Percentiles rank a stretch among this genome's conserved stretches.
These are phyloP conservation scores for Malus orientalis DNA, from an alignment of 306 rosid genomes.

Conservation along the genomic window DNA sequence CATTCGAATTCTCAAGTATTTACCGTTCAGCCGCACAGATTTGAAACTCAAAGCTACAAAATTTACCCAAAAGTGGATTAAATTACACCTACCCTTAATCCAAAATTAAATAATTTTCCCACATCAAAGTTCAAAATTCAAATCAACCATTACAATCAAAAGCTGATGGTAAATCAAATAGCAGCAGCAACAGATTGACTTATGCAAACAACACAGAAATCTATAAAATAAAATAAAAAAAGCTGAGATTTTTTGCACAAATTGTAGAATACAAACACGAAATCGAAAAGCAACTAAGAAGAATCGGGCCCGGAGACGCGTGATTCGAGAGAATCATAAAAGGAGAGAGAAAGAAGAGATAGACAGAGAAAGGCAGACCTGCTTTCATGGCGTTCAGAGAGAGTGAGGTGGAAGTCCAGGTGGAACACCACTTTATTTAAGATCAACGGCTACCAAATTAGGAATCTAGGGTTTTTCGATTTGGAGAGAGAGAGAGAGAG, in stretches of 20 bases:
- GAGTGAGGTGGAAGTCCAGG: conserved; percentile 77
- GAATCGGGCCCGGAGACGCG: conserved; percentile 14
- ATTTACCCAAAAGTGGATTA: not conserved
- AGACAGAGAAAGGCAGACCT: conserved; percentile 38
- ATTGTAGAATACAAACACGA: not conserved
- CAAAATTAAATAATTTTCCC: not conserved
- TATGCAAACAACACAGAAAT: not conserved
- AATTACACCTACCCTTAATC: not conserved
- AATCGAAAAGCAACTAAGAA: not conserved
- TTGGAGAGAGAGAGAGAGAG: not conserved
- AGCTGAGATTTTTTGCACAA: not conserved
- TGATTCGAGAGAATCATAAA: not conserved
- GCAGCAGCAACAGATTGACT: not conserved
- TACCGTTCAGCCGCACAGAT: not conserved
- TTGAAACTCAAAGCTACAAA: not conserved
- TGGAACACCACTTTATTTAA: conserved; percentile 28
- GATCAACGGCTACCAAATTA: conserved; percentile 30
- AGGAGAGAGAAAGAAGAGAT: conserved; percentile 16
- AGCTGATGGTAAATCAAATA: not conserved
- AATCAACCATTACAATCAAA: not conserved
- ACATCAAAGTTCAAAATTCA: not conserved
- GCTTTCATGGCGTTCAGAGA: conserved; percentile 39
- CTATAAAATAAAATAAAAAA: too few species aligned
- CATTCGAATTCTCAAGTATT: not conserved
- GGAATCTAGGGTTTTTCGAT: conserved; percentile 3